These are phyloP conservation scores for Pachyrhizus erosus DNA, from an alignment of 306 rosid species.

Conservation along the genomic window DNA sequence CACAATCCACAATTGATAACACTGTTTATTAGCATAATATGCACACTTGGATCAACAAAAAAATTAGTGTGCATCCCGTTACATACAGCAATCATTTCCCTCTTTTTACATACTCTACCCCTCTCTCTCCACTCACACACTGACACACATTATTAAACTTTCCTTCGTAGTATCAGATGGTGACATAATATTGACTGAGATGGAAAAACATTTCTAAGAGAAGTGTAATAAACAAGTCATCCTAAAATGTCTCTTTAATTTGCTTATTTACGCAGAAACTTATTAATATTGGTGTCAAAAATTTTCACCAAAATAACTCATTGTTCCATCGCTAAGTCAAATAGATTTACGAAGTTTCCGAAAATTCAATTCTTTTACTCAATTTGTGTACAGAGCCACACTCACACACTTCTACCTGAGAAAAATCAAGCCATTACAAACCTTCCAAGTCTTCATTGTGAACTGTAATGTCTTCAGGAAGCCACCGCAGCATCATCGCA, in stretches of 20 bases:
- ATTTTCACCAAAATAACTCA: slow-evolving; percentile 32
- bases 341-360: slow-evolving; percentile 17
- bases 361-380: slow-evolving; percentile 33
- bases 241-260: slow-evolving; percentile 15
- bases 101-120: not conserved
- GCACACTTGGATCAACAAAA: not conserved
- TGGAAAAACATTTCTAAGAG: slow-evolving; percentile 18
- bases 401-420: not conserved
- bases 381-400: slow-evolving; percentile 18
- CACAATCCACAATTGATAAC: not conserved
- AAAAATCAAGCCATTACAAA: slow-evolving; percentile 45
- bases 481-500: slow-evolving; percentile 97
- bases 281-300: slow-evolving; percentile 7
- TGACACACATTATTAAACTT: not conserved
- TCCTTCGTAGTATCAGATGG: not conserved
- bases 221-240: slow-evolving; percentile 31
- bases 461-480: slow-evolving; percentile 97
- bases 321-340: slow-evolving; percentile 33
- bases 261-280: not conserved
- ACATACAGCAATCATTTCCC: slow-evolving; percentile 20
- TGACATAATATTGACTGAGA: not conserved
- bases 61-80: not conserved
- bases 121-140: not conserved
- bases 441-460: slow-evolving; percentile 99
- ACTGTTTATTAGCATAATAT: not conserved